Conservation (phyloP, 441 rosid species). For the Gossypium schwendimanii region DNA sequence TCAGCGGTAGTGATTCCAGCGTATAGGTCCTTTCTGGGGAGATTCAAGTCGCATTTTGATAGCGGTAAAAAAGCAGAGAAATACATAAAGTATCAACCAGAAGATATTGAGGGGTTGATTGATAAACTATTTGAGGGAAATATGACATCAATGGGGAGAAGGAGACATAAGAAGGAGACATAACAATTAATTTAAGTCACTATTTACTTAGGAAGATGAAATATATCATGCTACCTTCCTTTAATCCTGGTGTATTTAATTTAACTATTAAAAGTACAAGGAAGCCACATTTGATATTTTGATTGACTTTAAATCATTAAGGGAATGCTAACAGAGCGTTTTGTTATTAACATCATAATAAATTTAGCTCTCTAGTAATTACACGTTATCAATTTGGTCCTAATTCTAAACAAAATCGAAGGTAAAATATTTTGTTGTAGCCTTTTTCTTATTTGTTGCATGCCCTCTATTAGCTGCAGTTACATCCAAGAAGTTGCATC, state of each 20-base stretch:
- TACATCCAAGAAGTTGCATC: no score
- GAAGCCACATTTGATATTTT: no score
- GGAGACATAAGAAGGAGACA: constrained; percentile 35
- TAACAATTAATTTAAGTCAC: constrained; percentile 6
- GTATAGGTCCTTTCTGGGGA: constrained; percentile 71
- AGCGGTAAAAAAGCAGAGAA: constrained; percentile 56
- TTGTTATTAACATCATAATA: no score
- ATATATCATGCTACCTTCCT: not conserved
- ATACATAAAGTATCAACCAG: constrained; percentile 82
- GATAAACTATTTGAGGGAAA: constrained; percentile 83
- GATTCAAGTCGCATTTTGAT: constrained; percentile 59
- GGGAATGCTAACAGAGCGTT: no score
- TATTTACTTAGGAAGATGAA: not conserved
- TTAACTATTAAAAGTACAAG: no score
- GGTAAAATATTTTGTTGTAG: no score
- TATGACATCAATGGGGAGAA: constrained; percentile 40
- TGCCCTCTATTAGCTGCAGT: no score
- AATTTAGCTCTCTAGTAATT: no score
- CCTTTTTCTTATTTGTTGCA: no score
- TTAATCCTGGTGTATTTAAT: not conserved
- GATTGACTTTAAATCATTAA: no score
- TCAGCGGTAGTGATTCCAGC: constrained; percentile 81
- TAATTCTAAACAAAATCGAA: no score
- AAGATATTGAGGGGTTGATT: constrained; percentile 62
- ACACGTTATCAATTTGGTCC: no score